Evolutionary conservation across 495 filamentous ascomycete genomes (phyloP).

Genomic region (Darksidea phi): DNA sequence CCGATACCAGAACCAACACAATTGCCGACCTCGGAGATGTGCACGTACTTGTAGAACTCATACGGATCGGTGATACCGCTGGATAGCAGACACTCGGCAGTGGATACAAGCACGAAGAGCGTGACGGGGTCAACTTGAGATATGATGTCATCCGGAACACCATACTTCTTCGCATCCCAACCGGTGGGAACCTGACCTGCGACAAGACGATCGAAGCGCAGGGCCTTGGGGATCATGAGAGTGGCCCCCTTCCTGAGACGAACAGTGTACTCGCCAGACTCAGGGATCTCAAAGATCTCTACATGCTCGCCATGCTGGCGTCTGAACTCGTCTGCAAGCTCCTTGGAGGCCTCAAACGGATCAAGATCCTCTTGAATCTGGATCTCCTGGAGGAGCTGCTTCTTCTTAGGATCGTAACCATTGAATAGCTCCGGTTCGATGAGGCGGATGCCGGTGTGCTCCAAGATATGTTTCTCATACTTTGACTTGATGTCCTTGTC

Average conservation of each 20-base stretch:
- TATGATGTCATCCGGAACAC: slow-evolving; percentile 96
- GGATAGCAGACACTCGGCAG: slow-evolving; percentile 82
- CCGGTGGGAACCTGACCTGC: slow-evolving; percentile 95
- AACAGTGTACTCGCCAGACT: slow-evolving; percentile 91
- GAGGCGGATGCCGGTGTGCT: slow-evolving; percentile 94
- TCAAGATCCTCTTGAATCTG: slow-evolving; percentile 95
- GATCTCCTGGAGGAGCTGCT: slow-evolving; percentile 96
- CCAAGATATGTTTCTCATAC: slow-evolving; percentile 94
- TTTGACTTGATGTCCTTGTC: slow-evolving; percentile 97
- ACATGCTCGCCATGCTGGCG: slow-evolving; percentile 95
- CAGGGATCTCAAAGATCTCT: slow-evolving; percentile 92
- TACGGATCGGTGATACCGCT: slow-evolving; percentile 99
- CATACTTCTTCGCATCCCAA: slow-evolving; percentile 93
- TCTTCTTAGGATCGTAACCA: slow-evolving; percentile 97
- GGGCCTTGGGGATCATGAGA: slow-evolving; percentile 91
- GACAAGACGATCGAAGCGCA: slow-evolving; percentile 94
- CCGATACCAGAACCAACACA: slow-evolving; percentile 97
- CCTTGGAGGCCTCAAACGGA: slow-evolving; percentile 95
- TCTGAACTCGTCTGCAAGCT: slow-evolving; percentile 96
- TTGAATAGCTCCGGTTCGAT: slow-evolving; percentile 97
- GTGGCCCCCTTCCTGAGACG: slow-evolving; percentile 91
- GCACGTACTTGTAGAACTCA: slow-evolving; percentile 99
- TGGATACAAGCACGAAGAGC: slow-evolving; percentile 89
- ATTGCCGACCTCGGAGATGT: slow-evolving; percentile 97
- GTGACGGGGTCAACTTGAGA: slow-evolving; percentile 96